These are phyloP conservation scores for Acacia pycnantha DNA, from an alignment of 331 rosid genomes.

Conservation along the genomic window DNA sequence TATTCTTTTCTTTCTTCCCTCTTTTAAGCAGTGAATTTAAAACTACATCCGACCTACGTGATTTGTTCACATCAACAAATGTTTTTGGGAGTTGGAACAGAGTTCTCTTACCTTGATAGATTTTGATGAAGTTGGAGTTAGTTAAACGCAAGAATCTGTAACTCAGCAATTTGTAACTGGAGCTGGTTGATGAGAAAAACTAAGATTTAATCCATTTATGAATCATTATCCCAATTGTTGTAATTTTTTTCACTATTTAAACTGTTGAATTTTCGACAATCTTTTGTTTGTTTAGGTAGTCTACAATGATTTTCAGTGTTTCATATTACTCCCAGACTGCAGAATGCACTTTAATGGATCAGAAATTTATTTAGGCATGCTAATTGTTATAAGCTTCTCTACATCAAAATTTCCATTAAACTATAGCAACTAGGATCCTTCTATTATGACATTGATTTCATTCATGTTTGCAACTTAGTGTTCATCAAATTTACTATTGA, in stretches of 20 bases:
- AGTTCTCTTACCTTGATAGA: not conserved
- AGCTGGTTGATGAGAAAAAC: not conserved
- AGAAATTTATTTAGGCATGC: not conserved
- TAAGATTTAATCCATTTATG: not conserved
- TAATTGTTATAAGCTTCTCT: not conserved
- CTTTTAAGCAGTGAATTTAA: not conserved
- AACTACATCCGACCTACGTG: not conserved
- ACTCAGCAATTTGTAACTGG: not conserved
- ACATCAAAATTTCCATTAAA: not conserved
- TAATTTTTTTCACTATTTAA: not conserved
- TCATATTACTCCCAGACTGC: not conserved
- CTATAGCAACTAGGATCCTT: not conserved
- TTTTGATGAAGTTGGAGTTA: not conserved
- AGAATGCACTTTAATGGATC: not conserved
- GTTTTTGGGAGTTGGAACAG: not conserved
- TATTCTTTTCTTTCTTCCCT: not conserved
- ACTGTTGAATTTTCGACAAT: not conserved
- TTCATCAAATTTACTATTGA: constrained; percentile 18
- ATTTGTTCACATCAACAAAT: not conserved
- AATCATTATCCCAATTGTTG: not conserved
- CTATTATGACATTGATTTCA: not conserved
- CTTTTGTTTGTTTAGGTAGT: not conserved
- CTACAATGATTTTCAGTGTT: not conserved
- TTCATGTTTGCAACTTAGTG: not conserved
- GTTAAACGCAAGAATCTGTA: not conserved